Percentiles rank a stretch among this genome's conserved stretches.
Conservation (phyloP, 768 basidiomycete species). For the Termitomyces sp. region DNA sequence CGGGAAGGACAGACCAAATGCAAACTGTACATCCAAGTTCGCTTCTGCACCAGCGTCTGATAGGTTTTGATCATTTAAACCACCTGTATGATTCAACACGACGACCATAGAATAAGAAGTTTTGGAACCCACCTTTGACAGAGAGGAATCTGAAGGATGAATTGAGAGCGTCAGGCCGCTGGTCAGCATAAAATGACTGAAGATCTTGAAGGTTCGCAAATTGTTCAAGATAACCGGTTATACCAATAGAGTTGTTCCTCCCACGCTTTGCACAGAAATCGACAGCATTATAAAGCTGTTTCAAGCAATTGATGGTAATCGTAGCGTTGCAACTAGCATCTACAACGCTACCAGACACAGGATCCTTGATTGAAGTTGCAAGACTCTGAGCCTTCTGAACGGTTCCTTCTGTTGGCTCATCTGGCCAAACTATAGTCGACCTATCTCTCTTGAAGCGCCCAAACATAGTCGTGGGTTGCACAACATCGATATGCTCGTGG, state of each 20-base stretch:
- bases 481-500: conserved; percentile 55
- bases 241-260: conserved; percentile 41
- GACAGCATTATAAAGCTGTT: conserved; percentile 48
- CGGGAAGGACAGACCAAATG: conserved; percentile 57
- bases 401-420: conserved; percentile 9
- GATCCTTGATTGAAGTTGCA: conserved; percentile 11
- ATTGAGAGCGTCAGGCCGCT: conserved; percentile 40
- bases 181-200: conserved; percentile 41
- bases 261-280: conserved; percentile 35
- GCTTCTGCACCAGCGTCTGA: conserved; percentile 56
- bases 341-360: conserved; percentile 29
- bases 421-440: conserved; percentile 26
- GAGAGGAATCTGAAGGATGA: conserved; percentile 48
- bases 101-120: neutral
- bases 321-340: conserved; percentile 42
- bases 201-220: conserved; percentile 51
- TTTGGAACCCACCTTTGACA: conserved; percentile 41
- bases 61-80: conserved; percentile 52
- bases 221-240: conserved; percentile 49
- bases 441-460: conserved; percentile 28
- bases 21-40: conserved; percentile 63
- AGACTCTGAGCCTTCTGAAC: conserved; percentile 7
- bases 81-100: conserved; percentile 34
- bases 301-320: conserved; percentile 48
- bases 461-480: conserved; percentile 73